These are phyloP conservation scores for Exophiala viscosa DNA, from an alignment of 2,329 filamentous ascomycete species.

Conservation along the genomic window DNA sequence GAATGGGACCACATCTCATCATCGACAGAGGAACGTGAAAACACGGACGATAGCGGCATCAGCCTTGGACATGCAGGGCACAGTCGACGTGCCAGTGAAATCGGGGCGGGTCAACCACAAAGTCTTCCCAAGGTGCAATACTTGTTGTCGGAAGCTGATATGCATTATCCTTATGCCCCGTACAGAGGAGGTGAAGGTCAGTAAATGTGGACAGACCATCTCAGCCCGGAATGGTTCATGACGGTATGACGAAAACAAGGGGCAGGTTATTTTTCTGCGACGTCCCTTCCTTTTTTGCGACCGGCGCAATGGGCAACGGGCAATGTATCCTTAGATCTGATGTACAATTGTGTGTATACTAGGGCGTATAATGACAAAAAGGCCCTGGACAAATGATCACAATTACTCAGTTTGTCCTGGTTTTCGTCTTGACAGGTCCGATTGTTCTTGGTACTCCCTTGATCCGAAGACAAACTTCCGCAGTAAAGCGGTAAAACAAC, in stretches of 20 bases:
- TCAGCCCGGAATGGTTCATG: not conserved
- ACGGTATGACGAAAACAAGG: not conserved
- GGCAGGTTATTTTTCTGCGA: too few relatives aligned
- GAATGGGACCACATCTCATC: slow-evolving; percentile 14
- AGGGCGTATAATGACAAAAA: too few relatives aligned
- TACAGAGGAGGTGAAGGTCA: slow-evolving; percentile 1
- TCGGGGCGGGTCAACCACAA: slow-evolving; percentile 7
- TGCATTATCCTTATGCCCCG: slow-evolving; percentile 11
- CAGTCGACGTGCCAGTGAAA: slow-evolving; percentile 22
- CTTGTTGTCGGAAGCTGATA: slow-evolving; percentile 12
- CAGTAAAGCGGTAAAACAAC: too few relatives aligned
- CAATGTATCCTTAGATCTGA: too few relatives aligned
- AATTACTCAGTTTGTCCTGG: too few relatives aligned
- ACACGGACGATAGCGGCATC: slow-evolving; percentile 29
- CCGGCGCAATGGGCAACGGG: too few relatives aligned
- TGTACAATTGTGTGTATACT: too few relatives aligned
- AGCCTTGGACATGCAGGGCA: slow-evolving; percentile 15
- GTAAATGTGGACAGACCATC: not conserved
- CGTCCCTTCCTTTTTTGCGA: too few relatives aligned
- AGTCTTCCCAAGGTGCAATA: slow-evolving; percentile 17
- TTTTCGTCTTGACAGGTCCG: too few relatives aligned
- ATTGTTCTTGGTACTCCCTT: too few relatives aligned
- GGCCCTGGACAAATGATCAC: too few relatives aligned
- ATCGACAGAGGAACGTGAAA: slow-evolving; percentile 14
- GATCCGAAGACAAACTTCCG: too few relatives aligned